Percentiles rank a stretch among this genome's conserved stretches.
phyloP scores from a whole-genome alignment of 768 basidiomycete species.

The Lactarius evosmus region DNA sequence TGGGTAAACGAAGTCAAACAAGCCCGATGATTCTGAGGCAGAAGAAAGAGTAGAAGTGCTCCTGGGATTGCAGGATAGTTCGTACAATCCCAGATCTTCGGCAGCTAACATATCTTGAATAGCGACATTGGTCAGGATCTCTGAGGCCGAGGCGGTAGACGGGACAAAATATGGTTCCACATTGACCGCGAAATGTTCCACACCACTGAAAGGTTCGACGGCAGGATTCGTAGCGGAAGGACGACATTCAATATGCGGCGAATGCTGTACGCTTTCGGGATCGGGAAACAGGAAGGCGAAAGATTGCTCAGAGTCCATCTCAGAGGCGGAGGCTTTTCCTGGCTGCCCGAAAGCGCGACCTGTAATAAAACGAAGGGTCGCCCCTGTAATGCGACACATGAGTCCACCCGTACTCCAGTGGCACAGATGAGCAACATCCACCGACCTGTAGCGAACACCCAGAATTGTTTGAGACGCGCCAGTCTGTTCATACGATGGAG shows the following conservation, averaged over 20 bases:
- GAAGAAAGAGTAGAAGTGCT: slow-evolving; percentile 7
- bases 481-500: background rate
- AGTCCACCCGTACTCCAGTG: background rate
- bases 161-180: slow-evolving; percentile 16
- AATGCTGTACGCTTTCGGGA: background rate
- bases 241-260: background rate
- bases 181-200: background rate
- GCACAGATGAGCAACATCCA: background rate
- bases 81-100: background rate
- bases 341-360: background rate
- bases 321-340: background rate
- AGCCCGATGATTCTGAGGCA: slow-evolving; percentile 1
- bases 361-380: slow-evolving; percentile 1
- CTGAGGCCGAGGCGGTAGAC: slow-evolving; percentile 20
- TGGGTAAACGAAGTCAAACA: slow-evolving; percentile 2
- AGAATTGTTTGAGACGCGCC: slow-evolving; percentile 3
- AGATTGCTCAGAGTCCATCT: background rate
- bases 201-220: background rate
- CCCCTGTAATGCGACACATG: background rate
- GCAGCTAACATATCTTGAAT: slow-evolving; percentile 14
- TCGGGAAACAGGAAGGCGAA: background rate
- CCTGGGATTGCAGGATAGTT: background rate
- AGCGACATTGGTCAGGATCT: slow-evolving; percentile 16
- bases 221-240: background rate
- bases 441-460: slow-evolving; percentile 6